These are phyloP conservation scores for Apiospora rasikravindrae DNA, from an alignment of 2,329 filamentous ascomycete species.

Conservation along the genomic window DNA sequence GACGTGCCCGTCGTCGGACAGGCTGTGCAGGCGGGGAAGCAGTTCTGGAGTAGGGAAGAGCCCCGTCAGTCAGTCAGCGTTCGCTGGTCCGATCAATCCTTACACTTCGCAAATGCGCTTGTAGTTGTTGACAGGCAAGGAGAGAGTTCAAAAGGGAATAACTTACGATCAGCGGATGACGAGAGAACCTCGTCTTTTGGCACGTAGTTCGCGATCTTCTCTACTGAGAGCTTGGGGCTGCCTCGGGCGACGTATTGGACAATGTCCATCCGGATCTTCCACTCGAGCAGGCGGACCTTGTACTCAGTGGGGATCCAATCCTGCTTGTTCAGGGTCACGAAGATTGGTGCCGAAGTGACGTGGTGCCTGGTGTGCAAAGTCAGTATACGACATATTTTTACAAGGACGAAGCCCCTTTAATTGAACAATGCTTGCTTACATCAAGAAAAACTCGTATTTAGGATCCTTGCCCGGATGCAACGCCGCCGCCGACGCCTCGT, in stretches of 20 bases:
- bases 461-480: constrained; percentile 67
- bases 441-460: constrained; percentile 82
- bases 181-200: constrained; percentile 48
- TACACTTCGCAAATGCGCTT: no score
- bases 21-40: constrained; percentile 50
- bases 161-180: constrained; percentile 48
- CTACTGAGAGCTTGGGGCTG: constrained; percentile 62
- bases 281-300: constrained; percentile 77
- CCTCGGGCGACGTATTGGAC: constrained; percentile 74
- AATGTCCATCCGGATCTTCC: constrained; percentile 79
- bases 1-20: constrained; percentile 80
- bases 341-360: constrained; percentile 74
- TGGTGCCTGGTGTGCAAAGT: constrained; percentile 67
- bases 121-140: not conserved
- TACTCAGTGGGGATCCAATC: constrained; percentile 63
- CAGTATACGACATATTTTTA: not conserved
- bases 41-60: constrained; percentile 42
- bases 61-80: not conserved
- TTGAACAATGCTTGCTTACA: constrained; percentile 44
- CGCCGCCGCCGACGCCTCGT: constrained; percentile 58
- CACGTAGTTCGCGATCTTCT: constrained; percentile 65
- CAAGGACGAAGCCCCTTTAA: not conserved
- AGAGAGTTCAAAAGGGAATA: not conserved
- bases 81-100: not conserved
- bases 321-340: constrained; percentile 68